Base-by-base conservation (phyloP, 2,329 filamentous ascomycete genomes). In the Alternaria dauci region DNA sequence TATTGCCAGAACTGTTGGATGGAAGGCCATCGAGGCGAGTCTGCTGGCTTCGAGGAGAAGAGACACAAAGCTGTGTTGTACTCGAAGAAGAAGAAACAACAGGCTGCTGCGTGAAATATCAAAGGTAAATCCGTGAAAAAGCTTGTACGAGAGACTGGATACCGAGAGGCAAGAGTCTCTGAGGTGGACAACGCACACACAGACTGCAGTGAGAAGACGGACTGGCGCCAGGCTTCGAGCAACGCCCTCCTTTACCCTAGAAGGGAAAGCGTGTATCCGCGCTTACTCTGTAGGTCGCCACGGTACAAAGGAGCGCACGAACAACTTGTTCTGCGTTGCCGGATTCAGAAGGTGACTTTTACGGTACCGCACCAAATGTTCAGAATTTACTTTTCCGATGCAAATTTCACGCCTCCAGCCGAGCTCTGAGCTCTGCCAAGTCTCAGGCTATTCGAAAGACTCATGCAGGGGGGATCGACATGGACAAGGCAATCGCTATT, bases 1-100 rank as follows among this genome's bases (percentile, higher is more conserved):
- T 96, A 94, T 74, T 96, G 93, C 75, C 82, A 84, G 23, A 81
- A 86, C 16, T 96, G 93, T 81, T 96, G 92, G 92, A 85, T 84
- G 60, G 92, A 94, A 72, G 92, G 93, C 76, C 93, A 96, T 71
- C 81, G 87, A 34, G 89, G 91, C 0, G 87, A 88, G 1, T 82
- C 83, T 44, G 91, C 90, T 0, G 88, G 87, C 1, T 89, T 86
- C 48, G 91, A 94, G 59, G 91, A 93, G 76, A 82, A 85, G 59
- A 84, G 82, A 0, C 93, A 96, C 71, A 84, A 83, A 66, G 90
- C 89, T 65, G 86, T 90, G 51, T 85, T 85, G 63, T 90, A 87
- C 71, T 63, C 64, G 36, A 62, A 61, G 55, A 67, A 67, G 51
- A 67, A 65, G 43, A 67, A 72, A 61, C 63, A 61, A 54, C 65